Percentiles rank a stretch among this genome's conserved stretches.
phyloP scores from a whole-genome alignment of 495 filamentous ascomycete genomes.

The Hyaloscypha finlandica region DNA sequence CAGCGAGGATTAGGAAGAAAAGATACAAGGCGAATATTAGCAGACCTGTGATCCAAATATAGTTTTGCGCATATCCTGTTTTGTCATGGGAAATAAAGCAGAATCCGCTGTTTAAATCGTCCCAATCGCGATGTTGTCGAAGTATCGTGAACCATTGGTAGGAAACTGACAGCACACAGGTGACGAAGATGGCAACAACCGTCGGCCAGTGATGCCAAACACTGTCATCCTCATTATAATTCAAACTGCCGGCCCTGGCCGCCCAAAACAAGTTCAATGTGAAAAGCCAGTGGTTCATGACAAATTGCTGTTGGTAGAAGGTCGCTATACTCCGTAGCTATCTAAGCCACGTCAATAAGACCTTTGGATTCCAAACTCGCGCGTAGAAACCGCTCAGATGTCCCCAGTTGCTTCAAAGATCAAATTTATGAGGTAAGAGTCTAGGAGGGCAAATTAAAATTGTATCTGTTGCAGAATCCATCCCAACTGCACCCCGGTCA shows the following conservation, averaged over 20 bases:
- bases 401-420: no score
- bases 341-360: no score
- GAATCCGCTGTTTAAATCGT: neutral
- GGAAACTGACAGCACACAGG: neutral
- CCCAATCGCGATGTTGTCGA: neutral
- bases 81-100: conserved; percentile 10
- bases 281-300: conserved; percentile 9
- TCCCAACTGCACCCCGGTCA: no score
- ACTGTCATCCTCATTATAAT: neutral
- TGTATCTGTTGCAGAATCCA: no score
- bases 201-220: neutral
- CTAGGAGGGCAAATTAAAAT: no score
- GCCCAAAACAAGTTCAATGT: conserved; percentile 19
- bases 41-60: neutral
- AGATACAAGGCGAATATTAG: neutral
- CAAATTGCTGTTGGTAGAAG: conserved; percentile 16
- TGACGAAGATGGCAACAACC: neutral
- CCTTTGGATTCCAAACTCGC: no score
- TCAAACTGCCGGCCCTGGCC: neutral
- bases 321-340: neutral
- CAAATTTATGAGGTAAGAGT: no score
- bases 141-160: no score
- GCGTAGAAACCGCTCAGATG: no score
- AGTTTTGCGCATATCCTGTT: neutral
- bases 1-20: neutral